Conservation (phyloP, 257 asterid genomes). For the Solanum sitiens region DNA sequence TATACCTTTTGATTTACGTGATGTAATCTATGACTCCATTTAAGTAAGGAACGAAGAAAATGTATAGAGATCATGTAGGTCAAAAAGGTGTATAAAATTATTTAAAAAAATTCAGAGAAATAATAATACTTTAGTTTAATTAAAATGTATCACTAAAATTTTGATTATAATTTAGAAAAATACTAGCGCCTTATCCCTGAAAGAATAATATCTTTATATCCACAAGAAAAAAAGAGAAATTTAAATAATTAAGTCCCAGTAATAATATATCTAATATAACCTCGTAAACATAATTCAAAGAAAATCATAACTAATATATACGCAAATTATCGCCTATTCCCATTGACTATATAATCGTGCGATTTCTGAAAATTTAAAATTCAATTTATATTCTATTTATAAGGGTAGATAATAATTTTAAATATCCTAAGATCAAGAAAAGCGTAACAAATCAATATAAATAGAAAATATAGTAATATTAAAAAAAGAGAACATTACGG, state of each 20-base stretch:
- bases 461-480: neutral
- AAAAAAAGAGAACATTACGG: neutral
- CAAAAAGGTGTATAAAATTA: no score
- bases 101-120: no score
- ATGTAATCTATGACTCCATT: fast-evolving
- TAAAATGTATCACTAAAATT: no score
- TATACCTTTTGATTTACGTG: fast-evolving
- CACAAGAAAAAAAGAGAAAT: neutral
- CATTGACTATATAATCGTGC: no score
- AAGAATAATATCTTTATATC: neutral
- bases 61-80: fast-evolving
- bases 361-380: no score
- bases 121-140: no score
- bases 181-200: no score
- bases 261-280: neutral
- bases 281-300: neutral
- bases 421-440: neutral
- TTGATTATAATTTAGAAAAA: fast-evolving
- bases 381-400: neutral
- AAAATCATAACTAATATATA: neutral
- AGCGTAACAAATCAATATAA: neutral
- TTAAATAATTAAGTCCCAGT: neutral
- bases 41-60: no score
- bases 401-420: neutral
- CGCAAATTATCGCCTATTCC: no score